Evolutionary conservation across 805 yeast genomes (phyloP).

Genomic region (Metschnikowia bowlesiae): DNA sequence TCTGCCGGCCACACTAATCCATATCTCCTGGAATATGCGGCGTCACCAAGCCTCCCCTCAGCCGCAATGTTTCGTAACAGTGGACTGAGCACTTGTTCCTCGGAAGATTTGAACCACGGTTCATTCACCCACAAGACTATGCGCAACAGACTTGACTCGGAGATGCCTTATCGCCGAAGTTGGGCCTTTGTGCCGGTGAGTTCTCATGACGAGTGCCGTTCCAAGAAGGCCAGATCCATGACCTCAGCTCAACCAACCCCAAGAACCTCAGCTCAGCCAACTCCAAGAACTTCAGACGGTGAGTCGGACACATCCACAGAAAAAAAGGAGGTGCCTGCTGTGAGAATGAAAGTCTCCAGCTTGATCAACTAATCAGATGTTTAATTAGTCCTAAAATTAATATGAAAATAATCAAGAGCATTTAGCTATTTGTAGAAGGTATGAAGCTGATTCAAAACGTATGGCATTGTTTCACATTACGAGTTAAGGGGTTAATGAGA

Average conservation of each 20-base stretch:
- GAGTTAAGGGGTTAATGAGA: too few relatives aligned
- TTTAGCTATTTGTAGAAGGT: too few relatives aligned
- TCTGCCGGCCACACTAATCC: background rate
- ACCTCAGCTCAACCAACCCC: conserved; percentile 2
- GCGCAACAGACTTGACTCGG: background rate
- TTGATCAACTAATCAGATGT: conserved; percentile 10
- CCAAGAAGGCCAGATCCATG: background rate
- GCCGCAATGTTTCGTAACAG: background rate
- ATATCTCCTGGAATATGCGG: background rate
- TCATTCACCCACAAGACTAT: background rate
- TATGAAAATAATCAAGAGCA: background rate
- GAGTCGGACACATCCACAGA: background rate
- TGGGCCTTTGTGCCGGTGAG: background rate
- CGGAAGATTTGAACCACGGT: background rate
- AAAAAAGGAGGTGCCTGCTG: background rate
- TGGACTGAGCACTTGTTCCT: background rate
- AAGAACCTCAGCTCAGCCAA: conserved; percentile 1
- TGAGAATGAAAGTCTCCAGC: conserved; percentile 13
- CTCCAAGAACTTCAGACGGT: background rate
- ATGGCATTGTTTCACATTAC: too few relatives aligned
- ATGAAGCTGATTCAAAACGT: too few relatives aligned
- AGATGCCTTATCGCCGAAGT: background rate
- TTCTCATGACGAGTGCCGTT: background rate
- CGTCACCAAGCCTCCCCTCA: background rate
- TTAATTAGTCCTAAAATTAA: background rate